A percentile compares a stretch with the other conserved stretches of the same genome.
Evolutionary conservation across 768 basidiomycete species (phyloP).

Genomic region (Lactarius hatsudake): DNA sequence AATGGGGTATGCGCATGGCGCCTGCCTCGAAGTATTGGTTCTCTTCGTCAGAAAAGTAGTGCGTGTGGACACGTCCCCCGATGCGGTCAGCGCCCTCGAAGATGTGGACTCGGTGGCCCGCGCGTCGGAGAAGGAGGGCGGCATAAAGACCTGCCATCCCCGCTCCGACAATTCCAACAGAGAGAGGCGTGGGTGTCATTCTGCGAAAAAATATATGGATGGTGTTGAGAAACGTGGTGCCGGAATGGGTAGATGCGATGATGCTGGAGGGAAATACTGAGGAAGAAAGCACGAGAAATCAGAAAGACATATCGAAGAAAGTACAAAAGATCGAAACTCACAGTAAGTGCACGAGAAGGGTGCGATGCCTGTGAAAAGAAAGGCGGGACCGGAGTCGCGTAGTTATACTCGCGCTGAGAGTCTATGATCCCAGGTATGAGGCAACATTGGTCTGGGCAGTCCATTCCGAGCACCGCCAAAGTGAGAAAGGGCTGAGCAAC

Average conservation of each 20-base stretch:
- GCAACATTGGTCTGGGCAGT: background rate
- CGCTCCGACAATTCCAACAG: constrained; percentile 24
- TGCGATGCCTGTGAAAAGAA: constrained; percentile 4
- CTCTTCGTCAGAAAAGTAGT: constrained; percentile 25
- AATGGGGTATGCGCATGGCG: constrained; percentile 29
- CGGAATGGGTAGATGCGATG: background rate
- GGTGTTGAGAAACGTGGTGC: background rate
- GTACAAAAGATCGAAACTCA: background rate
- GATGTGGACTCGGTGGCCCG: constrained; percentile 23
- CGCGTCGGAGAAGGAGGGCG: constrained; percentile 21
- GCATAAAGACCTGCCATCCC: constrained; percentile 26
- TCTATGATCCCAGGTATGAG: background rate
- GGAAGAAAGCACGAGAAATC: background rate
- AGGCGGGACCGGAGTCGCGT: background rate
- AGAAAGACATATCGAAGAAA: background rate
- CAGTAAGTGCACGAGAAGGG: background rate
- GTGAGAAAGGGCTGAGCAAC: constrained; percentile 6
- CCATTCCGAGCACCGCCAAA: constrained; percentile 2
- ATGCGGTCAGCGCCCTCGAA: constrained; percentile 24
- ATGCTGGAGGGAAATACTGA: background rate
- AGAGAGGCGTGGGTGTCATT: background rate
- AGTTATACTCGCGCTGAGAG: constrained; percentile 10
- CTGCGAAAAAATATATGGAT: background rate
- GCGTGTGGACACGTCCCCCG: constrained; percentile 25
- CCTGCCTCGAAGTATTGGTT: constrained; percentile 29